Conservation (phyloP, 2,329 filamentous ascomycete species). For the Colletotrichum orchidophilum region DNA sequence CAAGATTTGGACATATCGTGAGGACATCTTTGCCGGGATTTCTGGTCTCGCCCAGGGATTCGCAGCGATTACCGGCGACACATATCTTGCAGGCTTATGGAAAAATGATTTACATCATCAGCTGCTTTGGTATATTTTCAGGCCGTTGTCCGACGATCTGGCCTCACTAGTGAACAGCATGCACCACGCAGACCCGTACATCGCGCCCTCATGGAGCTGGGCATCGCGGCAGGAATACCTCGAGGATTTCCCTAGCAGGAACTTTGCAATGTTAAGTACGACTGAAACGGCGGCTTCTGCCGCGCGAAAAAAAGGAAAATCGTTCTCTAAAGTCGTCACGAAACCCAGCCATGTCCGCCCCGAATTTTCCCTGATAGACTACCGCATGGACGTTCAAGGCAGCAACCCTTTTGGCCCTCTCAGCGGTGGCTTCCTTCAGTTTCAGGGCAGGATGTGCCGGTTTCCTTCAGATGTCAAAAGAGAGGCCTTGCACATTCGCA, state of each 20-base stretch:
- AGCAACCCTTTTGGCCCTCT: background rate
- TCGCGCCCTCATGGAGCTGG: constrained; percentile 8
- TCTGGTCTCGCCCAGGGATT: background rate
- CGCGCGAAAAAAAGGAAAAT: too few species aligned
- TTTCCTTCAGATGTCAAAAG: background rate
- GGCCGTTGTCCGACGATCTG: background rate
- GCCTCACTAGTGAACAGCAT: background rate
- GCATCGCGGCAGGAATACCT: background rate
- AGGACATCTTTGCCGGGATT: background rate
- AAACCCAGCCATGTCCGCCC: background rate
- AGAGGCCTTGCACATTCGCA: too few species aligned
- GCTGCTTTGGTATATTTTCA: background rate
- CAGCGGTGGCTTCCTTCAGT: background rate
- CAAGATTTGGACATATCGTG: background rate
- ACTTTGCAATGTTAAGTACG: too few species aligned
- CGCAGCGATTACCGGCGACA: background rate
- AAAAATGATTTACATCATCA: background rate
- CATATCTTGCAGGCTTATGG: constrained; percentile 6
- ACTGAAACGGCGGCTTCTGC: too few species aligned
- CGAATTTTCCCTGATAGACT: background rate
- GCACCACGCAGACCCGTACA: background rate
- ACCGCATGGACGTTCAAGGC: background rate
- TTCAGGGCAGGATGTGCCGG: rapidly evolving
- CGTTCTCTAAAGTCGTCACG: too few species aligned
- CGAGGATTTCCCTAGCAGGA: background rate